Percentiles rank a stretch among this genome's conserved stretches.
These are phyloP conservation scores for Solanum medicagineum DNA, from an alignment of 257 asterid genomes.

Conservation along the genomic window DNA sequence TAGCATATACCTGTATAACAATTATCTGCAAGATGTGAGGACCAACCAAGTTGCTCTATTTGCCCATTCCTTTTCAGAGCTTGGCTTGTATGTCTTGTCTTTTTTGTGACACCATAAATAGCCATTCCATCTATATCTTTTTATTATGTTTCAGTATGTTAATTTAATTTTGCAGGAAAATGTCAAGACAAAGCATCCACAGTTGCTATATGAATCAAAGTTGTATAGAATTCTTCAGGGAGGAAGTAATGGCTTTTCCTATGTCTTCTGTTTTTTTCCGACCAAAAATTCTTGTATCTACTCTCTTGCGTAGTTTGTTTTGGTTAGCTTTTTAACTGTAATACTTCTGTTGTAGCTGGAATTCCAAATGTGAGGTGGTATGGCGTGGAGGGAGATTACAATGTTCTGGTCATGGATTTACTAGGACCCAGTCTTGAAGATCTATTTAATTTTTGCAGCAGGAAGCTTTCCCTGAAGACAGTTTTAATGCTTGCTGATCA, in stretches of 20 bases:
- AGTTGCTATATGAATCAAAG: constrained; percentile 87
- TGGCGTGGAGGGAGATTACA: constrained; percentile 93
- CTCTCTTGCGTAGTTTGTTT: neutral
- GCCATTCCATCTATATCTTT: neutral
- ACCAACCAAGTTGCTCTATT: neutral
- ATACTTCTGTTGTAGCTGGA: constrained; percentile 60
- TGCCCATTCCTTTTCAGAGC: neutral
- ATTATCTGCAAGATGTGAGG: neutral
- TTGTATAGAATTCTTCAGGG: constrained; percentile 89
- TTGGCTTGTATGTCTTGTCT: neutral
- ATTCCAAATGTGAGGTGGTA: constrained; percentile 91
- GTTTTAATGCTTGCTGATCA: constrained; percentile 99
- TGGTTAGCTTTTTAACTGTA: constrained; percentile 7
- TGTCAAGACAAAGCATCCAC: constrained; percentile 95
- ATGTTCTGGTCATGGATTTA: constrained; percentile 96
- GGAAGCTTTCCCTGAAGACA: constrained; percentile 91
- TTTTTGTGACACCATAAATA: neutral
- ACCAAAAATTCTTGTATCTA: neutral
- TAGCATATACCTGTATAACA: neutral
- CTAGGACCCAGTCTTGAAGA: constrained; percentile 99
- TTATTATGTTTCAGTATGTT: neutral
- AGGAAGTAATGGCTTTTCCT: constrained; percentile 59
- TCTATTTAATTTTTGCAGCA: constrained; percentile 87
- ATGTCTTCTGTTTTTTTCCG: neutral
- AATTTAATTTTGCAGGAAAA: constrained; percentile 46